Evolutionary conservation across 345 rosid species (phyloP).

Genomic region (Eucalyptus camaldulensis): DNA sequence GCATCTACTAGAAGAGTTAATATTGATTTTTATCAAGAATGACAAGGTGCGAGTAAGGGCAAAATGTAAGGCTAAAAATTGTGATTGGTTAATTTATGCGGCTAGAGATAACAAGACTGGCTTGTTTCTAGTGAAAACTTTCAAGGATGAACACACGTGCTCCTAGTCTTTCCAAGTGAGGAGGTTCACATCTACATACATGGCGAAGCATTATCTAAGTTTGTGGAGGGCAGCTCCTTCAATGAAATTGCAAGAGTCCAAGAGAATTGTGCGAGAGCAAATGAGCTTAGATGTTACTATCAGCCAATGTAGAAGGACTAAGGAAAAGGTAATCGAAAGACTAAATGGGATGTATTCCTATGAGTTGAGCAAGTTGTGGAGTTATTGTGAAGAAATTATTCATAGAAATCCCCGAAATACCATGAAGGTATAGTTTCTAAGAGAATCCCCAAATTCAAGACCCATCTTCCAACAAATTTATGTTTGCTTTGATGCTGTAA

Average conservation of each 20-base stretch:
- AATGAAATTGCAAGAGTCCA: not conserved
- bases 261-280: no score
- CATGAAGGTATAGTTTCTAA: not conserved
- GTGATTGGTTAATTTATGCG: not conserved
- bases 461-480: not conserved
- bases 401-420: not conserved
- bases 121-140: not conserved
- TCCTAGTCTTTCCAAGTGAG: not conserved
- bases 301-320: not conserved
- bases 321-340: not conserved
- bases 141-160: not conserved
- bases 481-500: not conserved
- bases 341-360: not conserved
- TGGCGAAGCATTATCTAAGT: not conserved
- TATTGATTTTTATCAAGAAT: no score
- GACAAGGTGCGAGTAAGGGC: not conserved
- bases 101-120: not conserved
- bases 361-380: not conserved
- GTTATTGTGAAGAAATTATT: not conserved
- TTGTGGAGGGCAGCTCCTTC: not conserved
- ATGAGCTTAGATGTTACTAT: not conserved
- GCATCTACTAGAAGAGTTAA: no score
- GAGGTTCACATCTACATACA: not conserved
- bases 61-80: not conserved
- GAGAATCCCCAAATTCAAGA: not conserved